A percentile compares a stretch with the other conserved stretches of the same genome.
Conservation (phyloP, 2,329 filamentous ascomycete genomes). For the Coniochaeta ligniaria region DNA sequence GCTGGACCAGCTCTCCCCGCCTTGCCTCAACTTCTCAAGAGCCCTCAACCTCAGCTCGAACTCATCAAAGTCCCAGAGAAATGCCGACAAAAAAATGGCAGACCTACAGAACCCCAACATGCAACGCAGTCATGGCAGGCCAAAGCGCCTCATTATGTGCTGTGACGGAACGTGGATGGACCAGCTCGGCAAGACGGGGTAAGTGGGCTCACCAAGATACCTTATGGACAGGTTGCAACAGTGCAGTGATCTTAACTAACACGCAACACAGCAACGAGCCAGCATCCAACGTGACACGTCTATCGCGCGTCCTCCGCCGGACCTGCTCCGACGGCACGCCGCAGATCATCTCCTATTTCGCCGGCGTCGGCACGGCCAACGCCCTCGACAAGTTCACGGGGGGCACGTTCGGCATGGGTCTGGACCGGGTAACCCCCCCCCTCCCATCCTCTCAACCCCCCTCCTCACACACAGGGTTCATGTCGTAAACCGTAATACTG, state of each 20-base stretch:
- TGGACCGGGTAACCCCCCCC: conserved; percentile 12
- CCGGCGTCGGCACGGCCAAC: conserved; percentile 22
- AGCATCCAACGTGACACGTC: conserved; percentile 21
- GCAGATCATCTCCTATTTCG: conserved; percentile 23
- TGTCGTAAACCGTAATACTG: neutral
- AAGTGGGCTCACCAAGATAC: neutral
- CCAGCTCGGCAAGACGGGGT: conserved; percentile 19
- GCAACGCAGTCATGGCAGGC: neutral
- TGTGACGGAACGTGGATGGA: conserved; percentile 27
- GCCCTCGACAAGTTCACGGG: conserved; percentile 20
- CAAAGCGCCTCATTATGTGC: conserved; percentile 22
- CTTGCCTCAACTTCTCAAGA: neutral
- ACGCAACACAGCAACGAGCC: conserved; percentile 10
- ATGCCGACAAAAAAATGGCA: neutral
- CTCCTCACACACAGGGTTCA: neutral
- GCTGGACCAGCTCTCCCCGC: neutral
- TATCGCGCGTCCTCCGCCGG: conserved; percentile 17
- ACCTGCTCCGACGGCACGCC: conserved; percentile 16
- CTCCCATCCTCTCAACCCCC: too few species aligned
- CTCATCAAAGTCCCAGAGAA: neutral
- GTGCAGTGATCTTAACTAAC: neutral
- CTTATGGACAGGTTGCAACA: neutral
- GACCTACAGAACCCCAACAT: neutral
- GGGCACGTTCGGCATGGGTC: conserved; percentile 23
- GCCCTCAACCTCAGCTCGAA: neutral